These are phyloP conservation scores for Crithidia fasciculata DNA, from an alignment of 208 protist species.

Conservation along the genomic window DNA sequence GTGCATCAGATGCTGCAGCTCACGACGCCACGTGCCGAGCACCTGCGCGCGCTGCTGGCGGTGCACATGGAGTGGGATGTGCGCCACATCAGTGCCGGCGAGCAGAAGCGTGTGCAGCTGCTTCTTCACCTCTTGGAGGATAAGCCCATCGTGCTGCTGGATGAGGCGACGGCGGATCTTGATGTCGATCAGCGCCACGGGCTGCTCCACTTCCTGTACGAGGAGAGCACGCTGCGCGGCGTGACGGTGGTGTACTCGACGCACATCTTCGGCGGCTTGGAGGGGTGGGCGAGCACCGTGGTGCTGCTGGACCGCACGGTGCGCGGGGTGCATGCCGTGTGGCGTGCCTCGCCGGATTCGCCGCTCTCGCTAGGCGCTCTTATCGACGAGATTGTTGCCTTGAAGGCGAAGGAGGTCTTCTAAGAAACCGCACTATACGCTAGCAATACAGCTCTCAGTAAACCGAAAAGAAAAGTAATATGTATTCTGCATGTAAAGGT, in stretches of 20 bases:
- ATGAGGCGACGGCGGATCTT: slow-evolving; percentile 93
- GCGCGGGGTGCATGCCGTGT: slow-evolving; percentile 47
- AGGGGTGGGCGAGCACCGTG: slow-evolving; percentile 76
- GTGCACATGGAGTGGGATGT: slow-evolving; percentile 89
- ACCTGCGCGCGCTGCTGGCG: slow-evolving; percentile 61
- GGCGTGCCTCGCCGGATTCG: slow-evolving; percentile 25
- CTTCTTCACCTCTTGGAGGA: slow-evolving; percentile 70
- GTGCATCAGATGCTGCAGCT: slow-evolving; percentile 72
- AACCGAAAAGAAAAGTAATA: background rate
- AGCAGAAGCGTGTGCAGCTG: slow-evolving; percentile 90
- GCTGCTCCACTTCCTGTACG: slow-evolving; percentile 84
- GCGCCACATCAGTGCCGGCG: slow-evolving; percentile 79
- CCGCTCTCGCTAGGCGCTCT: slow-evolving; percentile 36
- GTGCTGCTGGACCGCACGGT: slow-evolving; percentile 78
- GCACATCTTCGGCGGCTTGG: slow-evolving; percentile 93
- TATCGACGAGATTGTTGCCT: slow-evolving; percentile 39
- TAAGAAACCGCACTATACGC: background rate
- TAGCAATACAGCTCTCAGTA: background rate
- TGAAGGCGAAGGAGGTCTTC: slow-evolving; percentile 55
- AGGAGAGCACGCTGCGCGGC: slow-evolving; percentile 75
- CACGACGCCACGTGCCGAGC: slow-evolving; percentile 46
- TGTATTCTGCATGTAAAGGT: slow-evolving; percentile 1
- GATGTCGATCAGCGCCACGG: slow-evolving; percentile 87
- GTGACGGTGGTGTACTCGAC: slow-evolving; percentile 92
- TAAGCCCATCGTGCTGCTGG: slow-evolving; percentile 77